Conservation (phyloP, 2,329 filamentous ascomycete species). For the Ophiostoma angusticollis region DNA sequence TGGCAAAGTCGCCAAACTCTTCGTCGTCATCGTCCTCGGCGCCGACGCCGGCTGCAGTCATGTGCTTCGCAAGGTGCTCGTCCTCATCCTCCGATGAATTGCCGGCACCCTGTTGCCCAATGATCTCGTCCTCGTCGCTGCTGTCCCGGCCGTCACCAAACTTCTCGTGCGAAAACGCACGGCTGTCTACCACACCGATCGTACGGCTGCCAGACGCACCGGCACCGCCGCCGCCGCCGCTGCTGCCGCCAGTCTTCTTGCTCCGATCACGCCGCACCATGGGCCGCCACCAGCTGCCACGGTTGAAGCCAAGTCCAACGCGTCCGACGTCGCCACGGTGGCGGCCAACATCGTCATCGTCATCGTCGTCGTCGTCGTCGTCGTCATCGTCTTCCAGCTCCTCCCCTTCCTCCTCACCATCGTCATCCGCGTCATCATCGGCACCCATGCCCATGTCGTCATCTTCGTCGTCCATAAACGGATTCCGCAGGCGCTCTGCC, state of each 20-base stretch:
- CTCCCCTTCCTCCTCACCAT: conserved; percentile 33
- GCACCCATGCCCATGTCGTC: conserved; percentile 32
- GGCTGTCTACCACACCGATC: neutral
- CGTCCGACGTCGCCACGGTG: conserved; percentile 21
- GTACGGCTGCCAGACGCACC: neutral
- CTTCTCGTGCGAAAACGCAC: too few relatives aligned
- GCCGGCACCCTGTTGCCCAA: neutral
- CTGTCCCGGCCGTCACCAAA: conserved; percentile 25
- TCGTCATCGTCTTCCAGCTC: conserved; percentile 33
- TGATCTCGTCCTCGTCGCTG: conserved; percentile 8
- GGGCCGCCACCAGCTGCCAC: conserved; percentile 25
- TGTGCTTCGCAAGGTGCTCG: conserved; percentile 41
- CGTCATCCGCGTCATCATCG: conserved; percentile 39
- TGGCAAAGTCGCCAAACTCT: conserved; percentile 57
- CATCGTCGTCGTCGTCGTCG: conserved; percentile 23
- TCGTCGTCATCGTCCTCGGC: conserved; percentile 47
- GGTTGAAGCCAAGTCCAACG: conserved; percentile 19
- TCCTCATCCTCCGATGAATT: conserved; percentile 27
- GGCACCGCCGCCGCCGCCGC: neutral
- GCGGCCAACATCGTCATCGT: conserved; percentile 26
- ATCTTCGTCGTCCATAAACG: conserved; percentile 46
- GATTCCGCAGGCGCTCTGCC: conserved; percentile 29
- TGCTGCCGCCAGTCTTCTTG: conserved; percentile 2
- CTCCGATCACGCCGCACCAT: conserved; percentile 17
- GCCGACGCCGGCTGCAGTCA: conserved; percentile 25